A percentile compares a stretch with the other conserved stretches of the same genome.
Conservation (phyloP, 1,284 basidiomycete species). For the Mycena sp. region DNA sequence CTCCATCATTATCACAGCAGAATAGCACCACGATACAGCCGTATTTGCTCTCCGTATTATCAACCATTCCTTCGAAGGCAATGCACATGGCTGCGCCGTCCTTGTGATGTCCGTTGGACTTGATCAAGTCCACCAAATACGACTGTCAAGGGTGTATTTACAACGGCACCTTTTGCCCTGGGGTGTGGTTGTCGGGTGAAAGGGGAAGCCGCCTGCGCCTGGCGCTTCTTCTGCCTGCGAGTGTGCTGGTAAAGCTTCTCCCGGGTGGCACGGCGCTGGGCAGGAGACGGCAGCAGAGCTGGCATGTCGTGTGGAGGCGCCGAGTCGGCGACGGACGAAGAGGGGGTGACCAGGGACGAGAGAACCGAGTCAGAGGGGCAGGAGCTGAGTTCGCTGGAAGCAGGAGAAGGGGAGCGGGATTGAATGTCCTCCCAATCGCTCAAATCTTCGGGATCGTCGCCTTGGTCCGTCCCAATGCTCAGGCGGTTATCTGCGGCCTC, state of each 20-base stretch:
- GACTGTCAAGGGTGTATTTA: neutral
- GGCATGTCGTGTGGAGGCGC: neutral
- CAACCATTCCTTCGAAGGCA: too few relatives aligned
- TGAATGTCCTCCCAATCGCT: conserved; percentile 3
- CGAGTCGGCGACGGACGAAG: neutral
- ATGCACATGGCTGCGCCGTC: too few relatives aligned
- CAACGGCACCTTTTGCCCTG: conserved; percentile 1
- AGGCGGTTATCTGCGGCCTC: neutral
- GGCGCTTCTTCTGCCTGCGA: neutral
- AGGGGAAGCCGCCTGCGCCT: neutral
- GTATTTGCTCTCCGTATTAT: too few relatives aligned
- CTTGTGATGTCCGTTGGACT: too few relatives aligned
- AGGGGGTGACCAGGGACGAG: neutral
- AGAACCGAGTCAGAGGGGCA: neutral
- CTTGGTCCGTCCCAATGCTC: neutral
- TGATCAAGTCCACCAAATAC: too few relatives aligned
- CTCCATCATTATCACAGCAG: too few relatives aligned
- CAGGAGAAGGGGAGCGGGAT: neutral
- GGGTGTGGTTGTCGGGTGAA: neutral
- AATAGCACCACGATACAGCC: too few relatives aligned
- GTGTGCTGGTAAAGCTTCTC: neutral
- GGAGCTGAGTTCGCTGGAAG: neutral
- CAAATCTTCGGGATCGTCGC: neutral
- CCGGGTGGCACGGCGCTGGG: neutral
- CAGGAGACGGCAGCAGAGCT: neutral